phyloP scores from a whole-genome alignment of 2,329 filamentous ascomycete genomes.

The Fusarium sp. region DNA sequence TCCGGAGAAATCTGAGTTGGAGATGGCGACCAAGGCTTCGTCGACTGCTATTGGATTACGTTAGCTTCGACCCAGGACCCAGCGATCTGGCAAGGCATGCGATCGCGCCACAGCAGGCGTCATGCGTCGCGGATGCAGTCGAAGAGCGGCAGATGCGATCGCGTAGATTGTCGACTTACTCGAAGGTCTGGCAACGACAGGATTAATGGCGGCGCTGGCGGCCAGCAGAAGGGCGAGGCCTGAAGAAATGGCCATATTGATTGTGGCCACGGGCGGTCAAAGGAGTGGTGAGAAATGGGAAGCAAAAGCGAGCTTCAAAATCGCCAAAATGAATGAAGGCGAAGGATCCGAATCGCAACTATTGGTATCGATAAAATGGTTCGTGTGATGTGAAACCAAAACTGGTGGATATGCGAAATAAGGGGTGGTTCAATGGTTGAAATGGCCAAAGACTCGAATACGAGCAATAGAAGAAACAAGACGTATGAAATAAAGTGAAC shows the following conservation, averaged over 20 bases:
- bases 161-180: constrained; percentile 31
- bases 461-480: not conserved
- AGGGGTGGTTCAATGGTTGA: constrained; percentile 4
- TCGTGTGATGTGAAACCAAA: constrained; percentile 8
- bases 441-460: not conserved
- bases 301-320: constrained; percentile 10
- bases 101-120: constrained; percentile 2
- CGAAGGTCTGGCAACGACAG: constrained; percentile 37
- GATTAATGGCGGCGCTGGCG: constrained; percentile 41
- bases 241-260: constrained; percentile 43
- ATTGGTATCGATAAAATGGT: constrained; percentile 18
- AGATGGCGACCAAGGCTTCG: constrained; percentile 34
- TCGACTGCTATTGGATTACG: constrained; percentile 32
- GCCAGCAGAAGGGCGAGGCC: constrained; percentile 47
- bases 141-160: constrained; percentile 1
- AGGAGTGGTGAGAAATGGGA: constrained; percentile 7
- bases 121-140: not conserved
- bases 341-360: constrained; percentile 3
- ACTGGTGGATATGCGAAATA: not conserved
- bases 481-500: constrained; percentile 11
- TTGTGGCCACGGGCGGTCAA: constrained; percentile 6
- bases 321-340: constrained; percentile 10
- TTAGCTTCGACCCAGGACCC: constrained; percentile 26
- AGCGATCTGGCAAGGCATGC: not conserved
- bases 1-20: constrained; percentile 33